Evolutionary conservation across 345 rosid species (phyloP).

Genomic region (Sonneratia caseolaris): DNA sequence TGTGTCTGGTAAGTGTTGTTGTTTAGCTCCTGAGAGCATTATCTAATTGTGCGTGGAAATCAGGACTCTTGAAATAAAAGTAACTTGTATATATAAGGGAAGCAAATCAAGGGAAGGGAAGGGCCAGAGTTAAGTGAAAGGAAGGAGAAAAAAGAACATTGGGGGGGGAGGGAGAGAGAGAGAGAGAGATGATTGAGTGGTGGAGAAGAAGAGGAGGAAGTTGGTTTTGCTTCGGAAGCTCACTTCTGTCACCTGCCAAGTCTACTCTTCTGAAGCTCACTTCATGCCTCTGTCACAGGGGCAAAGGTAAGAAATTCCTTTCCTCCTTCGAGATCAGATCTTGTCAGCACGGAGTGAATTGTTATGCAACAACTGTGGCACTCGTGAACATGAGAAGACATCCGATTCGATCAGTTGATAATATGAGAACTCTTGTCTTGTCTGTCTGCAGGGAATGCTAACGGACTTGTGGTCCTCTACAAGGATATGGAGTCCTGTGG

Average conservation of each 20-base stretch:
- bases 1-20: constrained; percentile 25
- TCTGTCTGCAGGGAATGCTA: constrained; percentile 21
- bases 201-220: constrained; percentile 27
- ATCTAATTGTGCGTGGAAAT: constrained; percentile 12
- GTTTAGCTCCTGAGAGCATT: constrained; percentile 15
- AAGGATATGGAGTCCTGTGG: constrained; percentile 54
- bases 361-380: not conserved
- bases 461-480: constrained; percentile 32
- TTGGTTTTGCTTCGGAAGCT: constrained; percentile 26
- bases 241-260: constrained; percentile 25
- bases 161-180: no score
- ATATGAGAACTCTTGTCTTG: not conserved
- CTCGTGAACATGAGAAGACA: not conserved
- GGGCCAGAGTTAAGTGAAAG: not conserved
- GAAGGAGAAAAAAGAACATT: not conserved
- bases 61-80: constrained; percentile 1
- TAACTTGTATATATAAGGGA: not conserved
- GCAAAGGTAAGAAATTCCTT: constrained; percentile 29
- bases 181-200: not conserved
- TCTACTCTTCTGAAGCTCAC: constrained; percentile 25
- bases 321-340: not conserved
- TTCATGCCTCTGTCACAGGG: constrained; percentile 22
- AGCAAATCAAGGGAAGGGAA: not conserved
- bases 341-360: not conserved
- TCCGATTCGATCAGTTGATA: not conserved